A percentile compares a stretch with the other conserved stretches of the same genome.
phyloP scores from a whole-genome alignment of 2,329 filamentous ascomycete genomes.

The Fusarium sp. region DNA sequence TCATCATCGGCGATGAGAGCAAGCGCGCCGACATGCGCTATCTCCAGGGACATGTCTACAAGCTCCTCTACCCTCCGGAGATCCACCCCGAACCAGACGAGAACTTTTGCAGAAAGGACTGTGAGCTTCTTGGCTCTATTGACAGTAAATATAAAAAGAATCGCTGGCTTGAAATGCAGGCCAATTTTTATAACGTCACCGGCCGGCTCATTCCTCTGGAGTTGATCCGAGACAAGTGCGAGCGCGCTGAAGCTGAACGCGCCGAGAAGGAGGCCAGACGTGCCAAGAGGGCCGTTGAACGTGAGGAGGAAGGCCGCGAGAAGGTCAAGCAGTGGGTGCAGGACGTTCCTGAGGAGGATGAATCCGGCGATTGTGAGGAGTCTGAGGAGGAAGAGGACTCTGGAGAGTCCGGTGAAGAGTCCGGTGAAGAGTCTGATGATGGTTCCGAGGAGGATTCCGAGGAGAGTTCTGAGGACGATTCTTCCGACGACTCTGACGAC shows the following conservation, averaged over 20 bases:
- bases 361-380: neutral
- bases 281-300: constrained; percentile 7
- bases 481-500: constrained; percentile 5
- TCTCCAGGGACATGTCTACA: constrained; percentile 45
- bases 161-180: constrained; percentile 55
- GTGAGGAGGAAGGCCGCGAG: constrained; percentile 2
- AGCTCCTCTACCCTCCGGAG: constrained; percentile 44
- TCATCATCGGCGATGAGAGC: constrained; percentile 33
- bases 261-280: neutral
- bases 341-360: neutral
- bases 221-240: constrained; percentile 49
- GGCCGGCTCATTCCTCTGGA: constrained; percentile 52
- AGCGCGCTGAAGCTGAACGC: constrained; percentile 38
- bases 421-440: neutral
- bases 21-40: constrained; percentile 43
- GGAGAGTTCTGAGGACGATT: constrained; percentile 14
- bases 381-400: neutral
- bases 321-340: constrained; percentile 39
- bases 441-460: neutral
- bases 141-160: constrained; percentile 46
- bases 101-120: constrained; percentile 45
- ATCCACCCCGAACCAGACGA: constrained; percentile 37
- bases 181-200: constrained; percentile 54
- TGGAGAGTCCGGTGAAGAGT: neutral
- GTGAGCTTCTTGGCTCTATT: constrained; percentile 48